A percentile compares a stretch with the other conserved stretches of the same genome.
Conservation (phyloP, 495 filamentous ascomycete genomes). For the Penicillium waksmanii region DNA sequence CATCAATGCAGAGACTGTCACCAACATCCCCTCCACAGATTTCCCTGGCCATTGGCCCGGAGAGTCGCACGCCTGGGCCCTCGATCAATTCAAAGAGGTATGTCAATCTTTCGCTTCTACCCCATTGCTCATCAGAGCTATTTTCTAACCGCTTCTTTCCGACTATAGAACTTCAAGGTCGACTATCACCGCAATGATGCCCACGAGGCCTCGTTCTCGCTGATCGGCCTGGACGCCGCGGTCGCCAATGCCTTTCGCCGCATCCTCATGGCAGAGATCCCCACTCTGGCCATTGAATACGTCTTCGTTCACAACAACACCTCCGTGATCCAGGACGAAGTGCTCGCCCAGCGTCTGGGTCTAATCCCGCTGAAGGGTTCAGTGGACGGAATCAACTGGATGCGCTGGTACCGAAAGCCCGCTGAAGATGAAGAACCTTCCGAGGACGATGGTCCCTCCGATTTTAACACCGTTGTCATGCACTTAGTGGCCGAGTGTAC, state of each 20-base stretch:
- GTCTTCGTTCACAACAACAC: slow-evolving; percentile 95
- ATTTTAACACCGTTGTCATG: slow-evolving; percentile 81
- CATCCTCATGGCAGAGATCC: slow-evolving; percentile 94
- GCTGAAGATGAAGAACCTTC: slow-evolving; percentile 57
- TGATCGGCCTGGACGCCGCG: slow-evolving; percentile 87
- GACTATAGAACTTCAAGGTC: slow-evolving; percentile 63
- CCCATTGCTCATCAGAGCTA: background rate
- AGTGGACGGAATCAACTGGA: slow-evolving; percentile 71
- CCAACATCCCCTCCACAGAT: slow-evolving; percentile 83
- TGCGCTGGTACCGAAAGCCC: slow-evolving; percentile 74
- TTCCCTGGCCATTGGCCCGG: slow-evolving; percentile 89
- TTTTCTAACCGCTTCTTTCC: background rate
- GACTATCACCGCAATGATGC: slow-evolving; percentile 81
- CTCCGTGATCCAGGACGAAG: slow-evolving; percentile 95
- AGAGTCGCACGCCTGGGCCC: slow-evolving; percentile 86
- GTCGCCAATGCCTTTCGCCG: slow-evolving; percentile 98
- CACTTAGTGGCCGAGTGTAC: slow-evolving; percentile 75
- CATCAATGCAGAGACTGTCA: slow-evolving; percentile 85
- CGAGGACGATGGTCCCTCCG: slow-evolving; percentile 53
- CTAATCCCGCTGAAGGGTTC: slow-evolving; percentile 85
- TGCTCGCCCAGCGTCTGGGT: slow-evolving; percentile 85
- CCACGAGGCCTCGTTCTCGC: slow-evolving; percentile 80
- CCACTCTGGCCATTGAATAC: slow-evolving; percentile 88
- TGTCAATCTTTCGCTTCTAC: slow-evolving; percentile 8
- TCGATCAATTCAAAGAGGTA: slow-evolving; percentile 71